Percentiles rank a stretch among this genome's conserved stretches.
phyloP scores from a whole-genome alignment of 2,329 filamentous ascomycete species.

The Fusarium sulawesiense region DNA sequence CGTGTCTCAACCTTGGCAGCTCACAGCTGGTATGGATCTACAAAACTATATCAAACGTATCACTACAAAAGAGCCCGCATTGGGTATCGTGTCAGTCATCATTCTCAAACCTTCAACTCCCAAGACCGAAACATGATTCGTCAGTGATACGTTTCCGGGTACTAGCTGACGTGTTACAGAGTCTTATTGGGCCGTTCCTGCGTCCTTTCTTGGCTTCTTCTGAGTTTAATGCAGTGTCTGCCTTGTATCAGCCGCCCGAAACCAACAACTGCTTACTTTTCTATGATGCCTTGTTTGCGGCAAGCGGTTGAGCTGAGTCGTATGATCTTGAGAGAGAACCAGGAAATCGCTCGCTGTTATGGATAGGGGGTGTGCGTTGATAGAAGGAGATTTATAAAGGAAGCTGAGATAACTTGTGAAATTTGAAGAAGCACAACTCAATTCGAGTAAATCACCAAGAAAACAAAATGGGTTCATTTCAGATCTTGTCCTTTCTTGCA shows the following conservation, averaged over 20 bases:
- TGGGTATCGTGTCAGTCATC: slow-evolving; percentile 8
- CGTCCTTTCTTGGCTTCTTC: not conserved
- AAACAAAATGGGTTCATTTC: slow-evolving; percentile 7
- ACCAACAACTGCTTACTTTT: not conserved
- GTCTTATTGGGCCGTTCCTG: not conserved
- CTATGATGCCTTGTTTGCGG: slow-evolving; percentile 16
- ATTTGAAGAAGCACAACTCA: not conserved
- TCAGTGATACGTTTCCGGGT: slow-evolving; percentile 9
- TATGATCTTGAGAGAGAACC: no score
- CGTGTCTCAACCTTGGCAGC: not conserved
- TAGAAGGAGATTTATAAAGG: slow-evolving; percentile 14
- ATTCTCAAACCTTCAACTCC: not conserved
- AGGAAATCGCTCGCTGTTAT: not conserved
- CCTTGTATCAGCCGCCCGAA: slow-evolving; percentile 2
- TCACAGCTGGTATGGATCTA: slow-evolving; percentile 24
- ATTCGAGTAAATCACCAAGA: not conserved
- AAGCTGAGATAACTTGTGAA: not conserved
- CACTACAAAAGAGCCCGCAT: slow-evolving; percentile 10
- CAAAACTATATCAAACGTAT: not conserved
- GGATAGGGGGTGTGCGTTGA: not conserved
- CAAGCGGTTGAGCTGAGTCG: not conserved
- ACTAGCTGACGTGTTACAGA: slow-evolving; percentile 10
- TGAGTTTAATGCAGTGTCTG: not conserved
- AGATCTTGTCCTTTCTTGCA: slow-evolving; percentile 9
- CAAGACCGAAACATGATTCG: slow-evolving; percentile 1